Evolutionary conservation across 352 stramenopile species (phyloP), one percentile per base, ranked within the genome.

Genomic region (Globisporangium paddicum): DNA sequence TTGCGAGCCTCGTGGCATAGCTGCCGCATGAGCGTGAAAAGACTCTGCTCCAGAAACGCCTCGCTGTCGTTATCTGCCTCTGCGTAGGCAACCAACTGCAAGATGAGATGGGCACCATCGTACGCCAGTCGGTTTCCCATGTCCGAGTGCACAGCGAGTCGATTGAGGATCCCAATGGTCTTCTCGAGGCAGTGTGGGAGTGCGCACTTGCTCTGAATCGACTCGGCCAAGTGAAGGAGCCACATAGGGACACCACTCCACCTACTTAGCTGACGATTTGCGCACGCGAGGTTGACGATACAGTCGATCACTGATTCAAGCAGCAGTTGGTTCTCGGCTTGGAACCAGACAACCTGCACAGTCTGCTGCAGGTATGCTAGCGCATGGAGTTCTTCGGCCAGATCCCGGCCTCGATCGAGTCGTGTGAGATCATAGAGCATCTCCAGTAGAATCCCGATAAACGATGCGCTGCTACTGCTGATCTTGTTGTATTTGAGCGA

Each of bases 211-310:
- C 54, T 53, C 28, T 80, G 64, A 14, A 82, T 63, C 1, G 49
- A 62, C 19, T 69, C 59, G 0, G 68, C 70, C 6, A 81, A 52
- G 3, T 59, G 1, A 32, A 75, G 55, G 11, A 82, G 48, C 69
- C 72, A 82, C 46, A 65, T 47, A 0, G 68, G 34, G 11, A 84
- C 44, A 2, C 65, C 57, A 14, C 47, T 58, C 75, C 75, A 85
- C 11, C 46, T 60, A 4, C 66, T 50, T 0, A 68, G 47, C 28
- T 54, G 55, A 19, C 62, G 62, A 35, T 71, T 69, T 3, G 65
- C 77, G 49, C 75, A 78, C 23, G 70, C 72, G 8, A 77, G 51
- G 51, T 85, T 82, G 2, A 80, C 65, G 28, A 85, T 55, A 18
- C 72, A 74, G 49, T 85, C 75, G 28, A 85, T 54, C 0, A 63